These are phyloP conservation scores for Fagus crenata DNA, from an alignment of 306 rosid genomes.

Conservation along the genomic window DNA sequence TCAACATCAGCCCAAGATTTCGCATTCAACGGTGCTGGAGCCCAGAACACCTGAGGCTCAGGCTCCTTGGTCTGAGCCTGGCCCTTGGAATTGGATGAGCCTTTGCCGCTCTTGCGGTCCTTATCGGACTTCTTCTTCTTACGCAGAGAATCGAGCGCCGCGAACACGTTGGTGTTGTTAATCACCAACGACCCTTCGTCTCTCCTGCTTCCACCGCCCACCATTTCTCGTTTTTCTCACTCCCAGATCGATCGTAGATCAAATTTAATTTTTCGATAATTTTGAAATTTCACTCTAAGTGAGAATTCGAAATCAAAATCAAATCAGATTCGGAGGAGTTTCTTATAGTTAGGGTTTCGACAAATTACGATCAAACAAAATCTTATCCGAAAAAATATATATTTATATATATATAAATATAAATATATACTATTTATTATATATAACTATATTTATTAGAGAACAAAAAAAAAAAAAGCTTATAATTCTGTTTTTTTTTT, in stretches of 20 bases:
- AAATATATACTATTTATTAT: not conserved
- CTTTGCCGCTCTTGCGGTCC: conserved; percentile 66
- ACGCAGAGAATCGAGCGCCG: conserved; percentile 80
- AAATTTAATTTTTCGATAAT: not conserved
- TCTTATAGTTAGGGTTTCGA: not conserved
- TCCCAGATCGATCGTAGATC: conserved; percentile 37
- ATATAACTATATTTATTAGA: not conserved
- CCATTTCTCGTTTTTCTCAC: conserved; percentile 52
- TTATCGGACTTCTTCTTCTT: conserved; percentile 94
- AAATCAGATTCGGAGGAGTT: not conserved
- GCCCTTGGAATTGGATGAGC: conserved; percentile 40
- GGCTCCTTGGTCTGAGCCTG: conserved; percentile 44
- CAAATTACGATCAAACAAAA: not conserved
- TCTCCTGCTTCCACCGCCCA: conserved; percentile 87
- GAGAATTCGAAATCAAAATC: not conserved
- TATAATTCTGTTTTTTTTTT: not conserved
- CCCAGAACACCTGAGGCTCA: conserved; percentile 71
- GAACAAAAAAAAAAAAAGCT: not conserved
- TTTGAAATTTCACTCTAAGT: not conserved
- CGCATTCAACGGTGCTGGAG: conserved; percentile 68
- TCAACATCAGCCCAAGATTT: conserved; percentile 93
- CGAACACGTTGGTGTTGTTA: conserved; percentile 80
- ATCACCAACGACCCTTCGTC: conserved; percentile 80
- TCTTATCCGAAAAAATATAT: not conserved
- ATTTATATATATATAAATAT: not conserved